A percentile compares a stretch with the other conserved stretches of the same genome.
Evolutionary conservation across 345 rosid genomes (phyloP).

Genomic region (Dovyalis caffra): DNA sequence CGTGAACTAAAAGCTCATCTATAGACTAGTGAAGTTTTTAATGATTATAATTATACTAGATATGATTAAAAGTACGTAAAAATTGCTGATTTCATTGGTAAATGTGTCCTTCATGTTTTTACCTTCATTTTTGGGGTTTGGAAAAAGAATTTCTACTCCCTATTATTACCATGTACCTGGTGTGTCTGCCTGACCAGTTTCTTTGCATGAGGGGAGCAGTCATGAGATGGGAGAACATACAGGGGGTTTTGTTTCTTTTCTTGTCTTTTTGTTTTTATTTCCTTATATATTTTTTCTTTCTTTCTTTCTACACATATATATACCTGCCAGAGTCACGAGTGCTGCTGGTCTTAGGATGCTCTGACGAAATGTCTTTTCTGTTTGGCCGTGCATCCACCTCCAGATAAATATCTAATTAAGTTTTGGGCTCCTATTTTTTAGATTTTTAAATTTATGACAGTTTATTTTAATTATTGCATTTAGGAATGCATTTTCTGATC

Average conservation of each 20-base stretch:
- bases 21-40: neutral
- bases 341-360: conserved; percentile 15
- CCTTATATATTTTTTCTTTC: conserved; percentile 11
- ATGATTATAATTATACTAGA: neutral
- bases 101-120: neutral
- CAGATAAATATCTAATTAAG: too few species aligned
- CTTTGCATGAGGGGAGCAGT: conserved; percentile 39
- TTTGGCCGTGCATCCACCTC: neutral
- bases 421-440: too few species aligned
- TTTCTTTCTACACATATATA: neutral
- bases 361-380: neutral
- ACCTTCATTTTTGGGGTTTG: conserved; percentile 1
- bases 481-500: too few species aligned
- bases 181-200: conserved; percentile 44
- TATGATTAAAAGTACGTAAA: conserved; percentile 17
- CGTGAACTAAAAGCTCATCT: neutral
- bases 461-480: too few species aligned
- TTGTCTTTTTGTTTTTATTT: conserved; percentile 38
- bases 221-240: conserved; percentile 23
- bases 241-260: conserved; percentile 35
- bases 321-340: conserved; percentile 41
- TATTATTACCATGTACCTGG: neutral
- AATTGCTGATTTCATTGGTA: conserved; percentile 14
- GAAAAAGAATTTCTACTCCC: too few species aligned
- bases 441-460: too few species aligned